These are phyloP conservation scores for Dendrothele bispora DNA, from an alignment of 768 basidiomycete species.

Conservation along the genomic window DNA sequence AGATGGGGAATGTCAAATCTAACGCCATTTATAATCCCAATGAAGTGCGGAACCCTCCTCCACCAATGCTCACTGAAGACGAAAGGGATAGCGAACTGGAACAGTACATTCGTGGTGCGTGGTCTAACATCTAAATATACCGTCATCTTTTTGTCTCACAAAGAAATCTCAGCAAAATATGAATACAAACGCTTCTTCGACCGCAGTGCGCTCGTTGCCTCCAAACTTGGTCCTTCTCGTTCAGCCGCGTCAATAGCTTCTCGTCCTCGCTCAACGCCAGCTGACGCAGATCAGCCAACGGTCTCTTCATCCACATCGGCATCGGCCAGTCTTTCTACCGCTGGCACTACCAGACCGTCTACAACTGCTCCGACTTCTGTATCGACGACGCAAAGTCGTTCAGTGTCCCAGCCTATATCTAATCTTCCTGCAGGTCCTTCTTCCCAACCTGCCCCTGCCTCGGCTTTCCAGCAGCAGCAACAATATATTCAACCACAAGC, in stretches of 20 bases:
- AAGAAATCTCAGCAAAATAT: slow-evolving; percentile 62
- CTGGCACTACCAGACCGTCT: too few species aligned
- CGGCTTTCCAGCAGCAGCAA: slow-evolving; percentile 13
- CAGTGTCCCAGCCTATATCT: slow-evolving; percentile 21
- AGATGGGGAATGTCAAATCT: slow-evolving; percentile 78
- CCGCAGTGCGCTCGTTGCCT: slow-evolving; percentile 44
- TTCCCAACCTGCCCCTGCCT: slow-evolving; percentile 19
- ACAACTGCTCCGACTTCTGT: slow-evolving; percentile 13
- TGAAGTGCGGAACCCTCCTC: slow-evolving; percentile 79
- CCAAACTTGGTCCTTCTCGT: slow-evolving; percentile 46
- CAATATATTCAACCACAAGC: slow-evolving; percentile 18
- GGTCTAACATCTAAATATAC: slow-evolving; percentile 9
- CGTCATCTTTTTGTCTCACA: slow-evolving; percentile 8
- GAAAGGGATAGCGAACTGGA: slow-evolving; percentile 91
- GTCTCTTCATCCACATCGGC: too few species aligned
- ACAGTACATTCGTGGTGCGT: slow-evolving; percentile 81
- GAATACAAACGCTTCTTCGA: slow-evolving; percentile 71
- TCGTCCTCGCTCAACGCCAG: slow-evolving; percentile 18
- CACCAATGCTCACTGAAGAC: slow-evolving; percentile 72
- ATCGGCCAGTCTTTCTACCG: too few species aligned
- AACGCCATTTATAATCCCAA: slow-evolving; percentile 84
- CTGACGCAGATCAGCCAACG: slow-evolving; percentile 17
- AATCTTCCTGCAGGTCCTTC: slow-evolving; percentile 16
- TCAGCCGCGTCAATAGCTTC: slow-evolving; percentile 30
- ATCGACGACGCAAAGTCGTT: slow-evolving; percentile 14